Evolutionary conservation across 1,284 basidiomycete genomes (phyloP).

Genomic region (Leccinum huronense): DNA sequence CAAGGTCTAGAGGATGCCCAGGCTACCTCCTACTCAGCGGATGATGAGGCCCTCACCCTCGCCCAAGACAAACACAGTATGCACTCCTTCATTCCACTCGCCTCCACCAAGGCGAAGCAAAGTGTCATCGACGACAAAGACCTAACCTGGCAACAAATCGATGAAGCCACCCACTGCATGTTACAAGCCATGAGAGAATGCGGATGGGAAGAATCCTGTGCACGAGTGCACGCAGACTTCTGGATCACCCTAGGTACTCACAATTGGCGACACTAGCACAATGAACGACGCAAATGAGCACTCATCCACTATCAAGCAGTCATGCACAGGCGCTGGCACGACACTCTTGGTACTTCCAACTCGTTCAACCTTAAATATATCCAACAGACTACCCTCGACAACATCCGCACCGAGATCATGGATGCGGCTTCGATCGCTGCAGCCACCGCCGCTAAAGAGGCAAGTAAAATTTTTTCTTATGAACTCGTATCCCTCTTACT

Average conservation of each 20-base stretch:
- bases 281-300: background rate
- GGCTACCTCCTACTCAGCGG: background rate
- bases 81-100: background rate
- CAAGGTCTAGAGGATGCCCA: background rate
- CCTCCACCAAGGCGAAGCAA: background rate
- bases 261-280: background rate
- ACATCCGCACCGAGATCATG: background rate
- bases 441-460: background rate
- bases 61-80: background rate
- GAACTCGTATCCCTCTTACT: too few relatives aligned
- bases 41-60: background rate
- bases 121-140: background rate
- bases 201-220: background rate
- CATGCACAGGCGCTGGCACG: background rate
- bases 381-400: background rate
- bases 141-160: background rate
- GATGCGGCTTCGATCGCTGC: background rate
- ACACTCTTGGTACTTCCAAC: background rate
- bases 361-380: conserved; percentile 1
- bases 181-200: conserved; percentile 5
- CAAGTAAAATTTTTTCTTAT: background rate
- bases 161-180: background rate
- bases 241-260: background rate
- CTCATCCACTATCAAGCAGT: background rate
- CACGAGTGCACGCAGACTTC: background rate